phyloP scores from a whole-genome alignment of 179 eudicot genomes.

The Silene noctiflora region DNA sequence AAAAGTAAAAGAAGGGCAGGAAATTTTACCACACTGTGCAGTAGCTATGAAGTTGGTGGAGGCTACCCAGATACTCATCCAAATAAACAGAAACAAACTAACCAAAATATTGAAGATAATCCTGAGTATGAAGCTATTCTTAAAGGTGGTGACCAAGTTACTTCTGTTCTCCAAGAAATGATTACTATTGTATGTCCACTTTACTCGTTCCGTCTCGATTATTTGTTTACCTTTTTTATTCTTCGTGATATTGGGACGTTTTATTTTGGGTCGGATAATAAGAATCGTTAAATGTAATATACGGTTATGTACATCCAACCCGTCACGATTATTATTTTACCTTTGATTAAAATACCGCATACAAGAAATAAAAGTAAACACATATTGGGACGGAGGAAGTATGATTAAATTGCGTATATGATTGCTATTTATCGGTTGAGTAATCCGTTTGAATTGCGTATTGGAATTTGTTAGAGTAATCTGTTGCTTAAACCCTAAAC shows the following conservation, averaged over 20 bases:
- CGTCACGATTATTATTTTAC: too few species aligned
- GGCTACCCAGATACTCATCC: conserved; percentile 43
- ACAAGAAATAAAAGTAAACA: neutral
- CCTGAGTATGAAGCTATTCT: conserved; percentile 70
- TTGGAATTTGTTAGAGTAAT: neutral
- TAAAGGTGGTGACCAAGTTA: conserved; percentile 88
- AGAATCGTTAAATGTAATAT: too few species aligned
- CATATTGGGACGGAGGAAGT: neutral
- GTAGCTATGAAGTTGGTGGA: conserved; percentile 66
- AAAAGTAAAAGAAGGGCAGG: neutral
- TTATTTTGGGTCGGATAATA: too few species aligned
- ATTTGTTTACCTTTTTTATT: neutral
- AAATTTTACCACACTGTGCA: conserved; percentile 25
- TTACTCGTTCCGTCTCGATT: neutral
- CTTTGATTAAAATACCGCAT: too few species aligned
- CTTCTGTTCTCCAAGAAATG: conserved; percentile 87
- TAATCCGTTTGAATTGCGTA: neutral
- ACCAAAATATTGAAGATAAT: conserved; percentile 26
- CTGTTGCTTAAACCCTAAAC: conserved; percentile 28
- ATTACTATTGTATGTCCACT: conserved; percentile 55
- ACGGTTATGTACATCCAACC: too few species aligned
- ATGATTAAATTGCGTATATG: neutral
- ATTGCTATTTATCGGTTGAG: neutral
- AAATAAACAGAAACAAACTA: conserved; percentile 9
- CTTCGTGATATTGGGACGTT: neutral